These are phyloP conservation scores for Colletotrichum endophyticum DNA, from an alignment of 2,329 filamentous ascomycete species.

Conservation along the genomic window DNA sequence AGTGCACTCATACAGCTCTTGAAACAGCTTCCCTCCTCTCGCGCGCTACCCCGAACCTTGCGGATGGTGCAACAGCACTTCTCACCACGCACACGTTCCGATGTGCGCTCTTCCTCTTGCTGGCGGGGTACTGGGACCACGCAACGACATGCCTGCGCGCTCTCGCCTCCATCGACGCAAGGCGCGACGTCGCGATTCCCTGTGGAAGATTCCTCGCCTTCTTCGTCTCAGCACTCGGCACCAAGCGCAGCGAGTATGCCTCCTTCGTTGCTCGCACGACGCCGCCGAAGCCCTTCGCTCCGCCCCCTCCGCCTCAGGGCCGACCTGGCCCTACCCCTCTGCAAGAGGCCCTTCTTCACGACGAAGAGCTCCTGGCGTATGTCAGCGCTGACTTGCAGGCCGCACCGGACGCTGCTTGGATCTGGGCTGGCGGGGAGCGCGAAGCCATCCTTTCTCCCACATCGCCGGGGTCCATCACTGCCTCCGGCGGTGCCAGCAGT, in stretches of 20 bases:
- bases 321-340: slow-evolving; percentile 24
- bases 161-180: slow-evolving; percentile 72
- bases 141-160: slow-evolving; percentile 77
- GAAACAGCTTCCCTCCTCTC: slow-evolving; percentile 81
- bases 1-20: slow-evolving; percentile 74
- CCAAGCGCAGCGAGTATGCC: slow-evolving; percentile 53
- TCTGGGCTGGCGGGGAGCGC: slow-evolving; percentile 72
- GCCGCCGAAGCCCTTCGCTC: slow-evolving; percentile 35
- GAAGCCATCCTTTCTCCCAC: slow-evolving; percentile 33
- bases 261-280: slow-evolving; percentile 37
- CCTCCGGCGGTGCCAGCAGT: slow-evolving; percentile 33
- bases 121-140: slow-evolving; percentile 74
- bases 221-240: slow-evolving; percentile 73
- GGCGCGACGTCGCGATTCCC: slow-evolving; percentile 73
- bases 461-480: slow-evolving; percentile 13
- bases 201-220: slow-evolving; percentile 85
- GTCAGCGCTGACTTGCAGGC: slow-evolving; percentile 87
- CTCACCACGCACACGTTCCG: slow-evolving; percentile 88
- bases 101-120: slow-evolving; percentile 79
- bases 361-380: slow-evolving; percentile 90
- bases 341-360: slow-evolving; percentile 52
- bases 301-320: slow-evolving; percentile 24
- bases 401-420: slow-evolving; percentile 78
- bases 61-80: slow-evolving; percentile 73
- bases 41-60: slow-evolving; percentile 65